phyloP scores from a whole-genome alignment of 2,329 filamentous ascomycete genomes.

The Endocalyx cinctus region DNA sequence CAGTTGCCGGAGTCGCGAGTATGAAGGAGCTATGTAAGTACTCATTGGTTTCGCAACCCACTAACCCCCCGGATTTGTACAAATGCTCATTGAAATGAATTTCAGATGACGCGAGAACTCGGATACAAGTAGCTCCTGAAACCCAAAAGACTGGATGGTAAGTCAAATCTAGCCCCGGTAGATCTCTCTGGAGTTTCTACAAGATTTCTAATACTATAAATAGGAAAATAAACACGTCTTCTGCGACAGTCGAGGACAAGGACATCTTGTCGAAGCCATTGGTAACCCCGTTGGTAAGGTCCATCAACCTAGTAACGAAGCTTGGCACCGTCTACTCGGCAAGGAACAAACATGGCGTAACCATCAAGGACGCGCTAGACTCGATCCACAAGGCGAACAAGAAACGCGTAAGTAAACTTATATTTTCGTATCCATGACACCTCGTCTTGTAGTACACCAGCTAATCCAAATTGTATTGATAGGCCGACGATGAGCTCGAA shows the following conservation, averaged over 20 bases:
- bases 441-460: conserved; percentile 1
- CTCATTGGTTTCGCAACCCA: conserved; percentile 1
- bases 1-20: conserved; percentile 69
- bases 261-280: conserved; percentile 78
- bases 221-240: conserved; percentile 93
- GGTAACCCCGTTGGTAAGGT: conserved; percentile 79
- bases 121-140: conserved; percentile 71
- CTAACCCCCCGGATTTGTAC: no score
- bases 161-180: conserved; percentile 27
- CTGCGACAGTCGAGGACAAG: conserved; percentile 73
- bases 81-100: no score
- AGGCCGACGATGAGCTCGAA: conserved; percentile 91
- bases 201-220: no score
- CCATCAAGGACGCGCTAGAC: conserved; percentile 93
- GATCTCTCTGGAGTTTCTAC: neutral
- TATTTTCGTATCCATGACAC: neutral
- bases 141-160: conserved; percentile 88
- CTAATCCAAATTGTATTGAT: conserved; percentile 4
- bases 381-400: conserved; percentile 95
- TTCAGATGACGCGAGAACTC: conserved; percentile 67
- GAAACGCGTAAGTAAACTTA: conserved; percentile 70
- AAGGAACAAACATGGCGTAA: conserved; percentile 89
- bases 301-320: conserved; percentile 89
- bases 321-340: conserved; percentile 83
- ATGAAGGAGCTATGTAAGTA: conserved; percentile 79